phyloP scores from a whole-genome alignment of 345 rosid genomes.

The Litchi chinensis region DNA sequence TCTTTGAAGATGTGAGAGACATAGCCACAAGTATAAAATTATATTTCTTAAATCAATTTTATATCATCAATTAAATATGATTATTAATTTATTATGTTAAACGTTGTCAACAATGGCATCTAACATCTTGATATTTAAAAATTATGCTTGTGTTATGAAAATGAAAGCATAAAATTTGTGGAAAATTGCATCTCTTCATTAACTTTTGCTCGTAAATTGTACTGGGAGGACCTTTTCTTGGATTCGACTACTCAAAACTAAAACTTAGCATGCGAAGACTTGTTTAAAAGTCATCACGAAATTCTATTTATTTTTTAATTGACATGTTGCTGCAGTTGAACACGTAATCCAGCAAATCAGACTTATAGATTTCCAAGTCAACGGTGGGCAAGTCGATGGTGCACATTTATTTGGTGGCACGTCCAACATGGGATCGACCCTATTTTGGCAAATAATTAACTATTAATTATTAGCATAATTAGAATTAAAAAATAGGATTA shows the following conservation, averaged over 20 bases:
- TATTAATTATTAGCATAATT: not conserved
- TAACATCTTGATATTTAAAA: no score
- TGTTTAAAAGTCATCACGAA: not conserved
- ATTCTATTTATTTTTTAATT: not conserved
- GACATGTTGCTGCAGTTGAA: not conserved
- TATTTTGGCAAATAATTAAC: not conserved
- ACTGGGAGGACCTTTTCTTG: not conserved
- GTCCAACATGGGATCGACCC: not conserved
- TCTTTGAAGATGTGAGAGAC: no score
- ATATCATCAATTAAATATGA: no score
- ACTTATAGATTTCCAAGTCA: not conserved
- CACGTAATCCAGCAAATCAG: not conserved
- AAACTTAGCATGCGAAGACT: not conserved
- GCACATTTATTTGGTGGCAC: slow-evolving; percentile 20
- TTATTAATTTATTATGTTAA: no score
- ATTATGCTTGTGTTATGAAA: no score
- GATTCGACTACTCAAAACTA: not conserved
- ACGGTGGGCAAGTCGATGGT: slow-evolving; percentile 1
- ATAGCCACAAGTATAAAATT: no score
- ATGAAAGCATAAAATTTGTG: no score
- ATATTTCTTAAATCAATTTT: no score
- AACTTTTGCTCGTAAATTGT: no score
- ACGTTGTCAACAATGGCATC: no score
- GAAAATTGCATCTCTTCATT: no score
- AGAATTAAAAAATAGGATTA: not conserved